Evolutionary conservation across 1,139 yeast genomes (phyloP).

Genomic region (Yamadazyma diddensiae): DNA sequence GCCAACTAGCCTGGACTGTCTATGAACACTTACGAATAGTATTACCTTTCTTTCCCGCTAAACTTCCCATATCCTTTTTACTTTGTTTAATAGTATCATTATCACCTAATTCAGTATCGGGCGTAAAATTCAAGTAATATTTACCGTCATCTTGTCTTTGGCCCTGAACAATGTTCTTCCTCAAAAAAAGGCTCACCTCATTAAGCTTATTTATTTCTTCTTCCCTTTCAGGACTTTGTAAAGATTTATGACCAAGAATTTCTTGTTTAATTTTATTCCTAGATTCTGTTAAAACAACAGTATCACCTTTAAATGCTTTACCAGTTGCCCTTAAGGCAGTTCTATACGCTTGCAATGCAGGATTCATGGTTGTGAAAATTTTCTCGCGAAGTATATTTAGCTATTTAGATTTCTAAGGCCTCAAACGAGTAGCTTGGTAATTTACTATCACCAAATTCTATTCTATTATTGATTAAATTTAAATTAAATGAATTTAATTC

Average conservation of each 20-base stretch:
- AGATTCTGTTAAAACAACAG: constrained; percentile 56
- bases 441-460: constrained; percentile 21
- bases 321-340: constrained; percentile 68
- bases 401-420: constrained; percentile 7
- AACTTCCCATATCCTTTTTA: constrained; percentile 35
- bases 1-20: too few relatives aligned
- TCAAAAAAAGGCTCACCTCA: constrained; percentile 67
- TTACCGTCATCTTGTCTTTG: constrained; percentile 44
- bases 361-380: constrained; percentile 6
- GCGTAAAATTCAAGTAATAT: constrained; percentile 65
- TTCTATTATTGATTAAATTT: constrained; percentile 53
- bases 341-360: constrained; percentile 59
- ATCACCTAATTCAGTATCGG: constrained; percentile 85
- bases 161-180: constrained; percentile 84
- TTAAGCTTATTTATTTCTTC: constrained; percentile 61
- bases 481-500: constrained; percentile 52
- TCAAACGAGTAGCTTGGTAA: constrained; percentile 54
- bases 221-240: constrained; percentile 34
- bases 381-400: neutral
- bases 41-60: constrained; percentile 36
- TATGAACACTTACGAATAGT: constrained; percentile 12
- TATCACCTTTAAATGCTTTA: constrained; percentile 62
- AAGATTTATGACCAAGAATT: constrained; percentile 37
- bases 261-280: constrained; percentile 62
- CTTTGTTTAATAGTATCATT: constrained; percentile 54